A percentile compares a stretch with the other conserved stretches of the same genome.
Evolutionary conservation across 148 eudicot species (phyloP).

Genomic region (Camellia japonica): DNA sequence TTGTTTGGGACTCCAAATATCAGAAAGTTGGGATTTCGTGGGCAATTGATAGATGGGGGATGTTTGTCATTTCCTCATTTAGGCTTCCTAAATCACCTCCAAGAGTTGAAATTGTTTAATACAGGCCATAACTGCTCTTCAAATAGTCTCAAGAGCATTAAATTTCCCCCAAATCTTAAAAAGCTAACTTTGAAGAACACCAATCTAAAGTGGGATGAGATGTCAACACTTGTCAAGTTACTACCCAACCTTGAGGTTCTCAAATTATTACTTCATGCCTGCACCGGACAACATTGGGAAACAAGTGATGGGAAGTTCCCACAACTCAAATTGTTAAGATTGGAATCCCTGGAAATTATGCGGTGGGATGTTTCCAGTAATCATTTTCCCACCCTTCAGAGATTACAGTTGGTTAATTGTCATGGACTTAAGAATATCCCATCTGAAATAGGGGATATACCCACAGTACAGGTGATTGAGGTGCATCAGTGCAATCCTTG

Average conservation of each 20-base stretch:
- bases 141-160: background rate
- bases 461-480: background rate
- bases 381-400: slow-evolving; percentile 1
- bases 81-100: too few relatives aligned
- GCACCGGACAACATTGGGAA: background rate
- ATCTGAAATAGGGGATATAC: background rate
- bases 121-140: too few relatives aligned
- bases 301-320: background rate
- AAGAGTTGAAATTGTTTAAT: background rate
- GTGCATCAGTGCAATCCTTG: background rate
- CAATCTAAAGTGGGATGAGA: slow-evolving; percentile 12
- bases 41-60: too few relatives aligned
- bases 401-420: background rate
- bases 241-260: slow-evolving; percentile 16
- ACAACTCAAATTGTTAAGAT: slow-evolving; percentile 1
- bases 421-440: background rate
- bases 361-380: background rate
- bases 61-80: too few relatives aligned
- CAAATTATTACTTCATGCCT: background rate
- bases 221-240: slow-evolving; percentile 11
- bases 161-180: slow-evolving; percentile 14
- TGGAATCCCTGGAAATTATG: background rate
- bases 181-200: slow-evolving; percentile 7
- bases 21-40: too few relatives aligned
- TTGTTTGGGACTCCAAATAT: too few relatives aligned